Base-by-base conservation (phyloP, 2,329 filamentous ascomycete species). In the Trichoderma aggressivum region DNA sequence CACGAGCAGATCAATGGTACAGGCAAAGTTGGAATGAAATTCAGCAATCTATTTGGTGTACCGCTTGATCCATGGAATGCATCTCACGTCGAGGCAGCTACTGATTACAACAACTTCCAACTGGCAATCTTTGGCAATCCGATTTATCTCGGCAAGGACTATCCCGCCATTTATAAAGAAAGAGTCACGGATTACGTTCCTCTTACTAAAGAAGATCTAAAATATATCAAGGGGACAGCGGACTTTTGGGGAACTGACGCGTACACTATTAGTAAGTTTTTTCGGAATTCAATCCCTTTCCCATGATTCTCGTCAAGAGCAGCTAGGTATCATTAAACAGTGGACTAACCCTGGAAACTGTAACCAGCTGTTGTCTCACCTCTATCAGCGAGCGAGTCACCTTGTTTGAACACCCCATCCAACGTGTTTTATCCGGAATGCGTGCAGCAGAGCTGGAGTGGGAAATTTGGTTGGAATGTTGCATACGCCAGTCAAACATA, bases 401-500 rank as follows among this genome's bases (percentile, higher is more conserved):
- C 59, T 14, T 61, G 34, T 28, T 11, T 61, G 21, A 26, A 24
- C 24, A 61, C 21, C 21, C 34, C 56, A 39, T 43, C 34, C 59
- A 61, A 43, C 34, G 8, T 61, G 0, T 79, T 84, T 10, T 84
- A 82, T 24, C 88, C 88, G 0, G 84, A 85, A 72, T 90, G 88
- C 73, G 86, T 87, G 1, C 82, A 81, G 1, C 83, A 86, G 70
- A 82, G 81, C 12, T 84, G 80, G 0, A 79, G 77, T 1, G 85
- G 85, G 50, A 77, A 80, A 2, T 84, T 84, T 34, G 87, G 87
- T 3, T 90, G 88, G 88, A 81, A 86, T 74, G 86, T 89, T 62
- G 88, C 88, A 24, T 88, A 89, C 72, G 81, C 83, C 14, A 88
- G 86, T 2, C 80, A 87, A 39, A 82, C 82, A 2, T 88, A 89